Percentiles rank a stretch among this genome's conserved stretches.
Conservation (phyloP, 2,329 filamentous ascomycete genomes). For the Atkinsonella hypoxylon region DNA sequence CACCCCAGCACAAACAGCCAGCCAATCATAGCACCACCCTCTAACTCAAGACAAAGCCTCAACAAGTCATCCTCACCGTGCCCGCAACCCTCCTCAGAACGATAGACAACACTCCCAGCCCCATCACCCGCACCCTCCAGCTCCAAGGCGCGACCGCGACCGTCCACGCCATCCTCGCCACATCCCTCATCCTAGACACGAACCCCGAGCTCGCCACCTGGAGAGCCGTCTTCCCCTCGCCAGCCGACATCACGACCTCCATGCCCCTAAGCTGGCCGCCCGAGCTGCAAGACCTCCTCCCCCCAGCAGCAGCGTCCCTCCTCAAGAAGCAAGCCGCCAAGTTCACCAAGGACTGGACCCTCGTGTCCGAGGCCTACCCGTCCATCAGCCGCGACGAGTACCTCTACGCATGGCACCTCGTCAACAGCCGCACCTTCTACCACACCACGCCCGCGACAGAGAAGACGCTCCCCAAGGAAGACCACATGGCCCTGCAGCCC, state of each 20-base stretch:
- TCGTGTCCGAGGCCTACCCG: constrained; percentile 18
- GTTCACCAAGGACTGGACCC: constrained; percentile 29
- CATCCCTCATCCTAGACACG: constrained; percentile 46
- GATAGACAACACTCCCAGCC: constrained; percentile 43
- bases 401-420: constrained; percentile 44
- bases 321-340: constrained; percentile 40
- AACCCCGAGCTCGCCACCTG: constrained; percentile 40
- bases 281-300: constrained; percentile 31
- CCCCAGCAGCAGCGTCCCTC: constrained; percentile 27
- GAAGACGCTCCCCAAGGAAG: constrained; percentile 31
- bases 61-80: constrained; percentile 51
- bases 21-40: neutral
- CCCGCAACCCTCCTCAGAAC: constrained; percentile 53
- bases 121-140: constrained; percentile 36
- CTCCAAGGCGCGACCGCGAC: constrained; percentile 39
- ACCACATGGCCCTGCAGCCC: constrained; percentile 58
- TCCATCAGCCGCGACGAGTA: constrained; percentile 27
- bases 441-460: constrained; percentile 35
- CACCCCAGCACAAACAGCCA: neutral
- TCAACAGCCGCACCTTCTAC: constrained; percentile 53
- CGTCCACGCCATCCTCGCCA: constrained; percentile 61
- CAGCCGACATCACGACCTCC: constrained; percentile 39
- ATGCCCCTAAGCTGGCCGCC: constrained; percentile 37
- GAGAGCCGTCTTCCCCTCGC: constrained; percentile 55
- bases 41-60: constrained; percentile 15